Evolutionary conservation across 148 eudicot species (phyloP), one percentile per base, ranked within the genome.

Genomic region (Chenopodium suecicum): DNA sequence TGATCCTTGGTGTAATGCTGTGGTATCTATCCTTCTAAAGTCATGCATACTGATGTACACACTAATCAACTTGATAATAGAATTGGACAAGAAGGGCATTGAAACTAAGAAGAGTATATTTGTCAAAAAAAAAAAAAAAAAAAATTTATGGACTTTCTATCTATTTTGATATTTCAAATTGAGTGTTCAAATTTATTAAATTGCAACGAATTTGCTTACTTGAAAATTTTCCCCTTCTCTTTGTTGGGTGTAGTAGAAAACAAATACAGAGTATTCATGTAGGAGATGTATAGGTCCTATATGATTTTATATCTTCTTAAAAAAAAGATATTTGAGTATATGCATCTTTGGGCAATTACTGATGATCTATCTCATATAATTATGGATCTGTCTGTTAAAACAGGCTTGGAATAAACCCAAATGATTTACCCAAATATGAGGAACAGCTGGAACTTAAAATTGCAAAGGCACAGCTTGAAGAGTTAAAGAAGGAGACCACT

Each of bases 381-480:
- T 52, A 47, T 9, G 23, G 13, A 73, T 1, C 10, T 34, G 44
- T 25, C 52, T 4, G 25, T n/a, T 7, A n/a, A 69, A 74, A 65
- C 80, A 96, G 99, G 90, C 97, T 96, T 82, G 99, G 98, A 85
- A 80, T 96, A 58, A 88, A 85, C 76, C 90, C 69, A 80, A 90
- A 89, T 80, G 95, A 96, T 52, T 75, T 96, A 83, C 98, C 98
- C 72, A 94, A 96, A 84, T 90, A 86, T 74, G 99, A 96, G 86
- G 91, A 90, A 79, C 86, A 91, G 81, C 73, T 96, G 91, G 97
- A 96, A 72, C 90, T 79, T 10, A 96, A 90, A 83, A 92, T 96
- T 80, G 92, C 99, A 7, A 96, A 92, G 86, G 97, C 94, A 71
- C 97, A 96, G 70, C 81, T 96, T 76, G 97, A 90, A 85, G 92